These are phyloP conservation scores for Chlamydomonas urium DNA, from an alignment of 139 green algal genomes.

Conservation along the genomic window DNA sequence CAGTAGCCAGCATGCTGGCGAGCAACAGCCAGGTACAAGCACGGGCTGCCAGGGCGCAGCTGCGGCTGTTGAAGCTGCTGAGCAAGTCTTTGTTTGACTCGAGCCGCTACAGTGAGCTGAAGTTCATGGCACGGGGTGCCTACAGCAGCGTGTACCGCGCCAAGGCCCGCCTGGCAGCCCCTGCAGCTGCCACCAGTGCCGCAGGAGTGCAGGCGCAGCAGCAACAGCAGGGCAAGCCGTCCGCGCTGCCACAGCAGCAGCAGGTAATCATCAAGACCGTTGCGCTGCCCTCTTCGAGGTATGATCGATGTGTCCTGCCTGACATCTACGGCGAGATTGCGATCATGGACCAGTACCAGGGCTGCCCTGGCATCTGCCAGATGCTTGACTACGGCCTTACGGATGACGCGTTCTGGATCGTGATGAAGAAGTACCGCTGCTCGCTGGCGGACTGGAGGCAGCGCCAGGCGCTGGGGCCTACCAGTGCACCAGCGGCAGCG, in stretches of 20 bases:
- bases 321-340: constrained; percentile 69
- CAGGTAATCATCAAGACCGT: constrained; percentile 58
- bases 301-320: constrained; percentile 54
- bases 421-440: constrained; percentile 65
- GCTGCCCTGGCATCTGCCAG: not conserved
- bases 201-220: too few relatives aligned
- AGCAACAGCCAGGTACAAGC: too few relatives aligned
- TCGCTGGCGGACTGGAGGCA: constrained; percentile 62
- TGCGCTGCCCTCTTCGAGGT: constrained; percentile 45
- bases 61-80: constrained; percentile 53
- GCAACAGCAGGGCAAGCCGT: too few relatives aligned
- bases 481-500: not conserved
- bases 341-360: constrained; percentile 51
- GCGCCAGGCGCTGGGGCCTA: constrained; percentile 23
- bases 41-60: too few relatives aligned
- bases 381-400: constrained; percentile 16
- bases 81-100: constrained; percentile 43
- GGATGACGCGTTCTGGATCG: constrained; percentile 57
- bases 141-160: constrained; percentile 52
- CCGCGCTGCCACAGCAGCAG: not conserved
- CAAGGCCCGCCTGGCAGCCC: too few relatives aligned
- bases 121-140: constrained; percentile 48
- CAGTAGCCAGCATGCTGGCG: too few relatives aligned
- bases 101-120: constrained; percentile 32
- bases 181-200: too few relatives aligned